Evolutionary conservation across 2,329 filamentous ascomycete genomes (phyloP), one percentile per base, ranked within the genome.

Genomic region (Pseudogymnoascus sp.): DNA sequence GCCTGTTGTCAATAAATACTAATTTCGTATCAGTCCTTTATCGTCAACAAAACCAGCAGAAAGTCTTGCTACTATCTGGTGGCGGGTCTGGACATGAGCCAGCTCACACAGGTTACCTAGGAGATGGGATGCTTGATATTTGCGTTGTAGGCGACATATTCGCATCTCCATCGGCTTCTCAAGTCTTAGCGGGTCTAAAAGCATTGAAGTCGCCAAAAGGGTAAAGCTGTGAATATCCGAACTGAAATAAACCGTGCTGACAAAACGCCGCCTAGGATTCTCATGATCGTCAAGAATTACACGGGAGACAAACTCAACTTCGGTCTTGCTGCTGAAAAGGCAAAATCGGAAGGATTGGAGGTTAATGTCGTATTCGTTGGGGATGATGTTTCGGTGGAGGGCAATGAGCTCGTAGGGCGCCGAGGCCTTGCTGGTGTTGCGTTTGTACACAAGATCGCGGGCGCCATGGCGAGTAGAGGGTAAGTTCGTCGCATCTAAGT

Each of bases 291-390:
- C 41, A 74, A 73, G 14, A 76, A 77, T 60, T 79, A 79, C 63
- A 79, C 77, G 0, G 77, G 77, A 8, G 77, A 79, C 68, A 77
- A 77, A 16, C 66, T 79, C 65, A 77, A 79, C 69, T 77, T 77
- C 48, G 76, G 77, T 0, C 66, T 79, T 41, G 77, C 77, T 1
- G 76, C 77, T 31, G 77, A 77, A 45, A 70, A 73, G 43, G 75
- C 75, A 16, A 69, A 73, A 65, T 73, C 73, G n/a, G 72, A 73
- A 13, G 78, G 78, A 8, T 45, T 45, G 73, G 73, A 60, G 72
- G 71, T 57, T 72, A 76, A 14, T 68, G 72, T 77, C 65, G 70
- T 71, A 25, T 70, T 75, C 34, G 75, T 77, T 1, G 75, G 74
- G 11, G 76, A 77, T 61, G 76, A 77, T 70, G 76, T 77, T 13